Evolutionary conservation across 2,329 filamentous ascomycete genomes (phyloP), one percentile per base, ranked within the genome.

Genomic region (Curvularia sp.): DNA sequence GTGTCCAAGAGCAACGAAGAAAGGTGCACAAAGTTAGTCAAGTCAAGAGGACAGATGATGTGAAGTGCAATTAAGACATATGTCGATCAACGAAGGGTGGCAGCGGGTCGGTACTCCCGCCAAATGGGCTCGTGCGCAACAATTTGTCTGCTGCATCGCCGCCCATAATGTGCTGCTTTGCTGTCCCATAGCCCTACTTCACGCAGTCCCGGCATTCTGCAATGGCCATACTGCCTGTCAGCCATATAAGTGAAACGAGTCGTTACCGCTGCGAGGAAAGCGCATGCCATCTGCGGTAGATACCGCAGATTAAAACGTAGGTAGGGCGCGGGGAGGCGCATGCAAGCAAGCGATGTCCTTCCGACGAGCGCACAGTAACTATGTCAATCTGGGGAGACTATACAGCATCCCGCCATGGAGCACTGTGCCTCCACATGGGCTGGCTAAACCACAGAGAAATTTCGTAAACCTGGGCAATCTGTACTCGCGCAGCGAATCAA

Each of bases 11-110:
- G 1, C 19, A n/a, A 25, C 7, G 34, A 30, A 36, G 23, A 32
- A 45, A 13, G 18, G 43, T 12, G 51, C 3, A 32, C n/a, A 25
- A 23, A n/a, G 51, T 13, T 39, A 21, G 25, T 28, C 42, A 6
- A n/a, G 36, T 25, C 34, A 28, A 47, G 42, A 43, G 21, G 51
- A 57, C 46, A 58, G 36, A 45, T 57, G 60, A 56, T 42, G 51
- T 65, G 64, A 66, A 52, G 64, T 66, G 62, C 48, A 63, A 63
- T 65, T 63, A 66, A 65, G 64, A 66, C 45, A 36, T 19, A 27
- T 59, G 64, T 48, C 63, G 64, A 66, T 66, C 56, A 47, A 55
- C 61, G 52, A 53, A 55, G 50, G 53, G 60, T 54, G 53, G 48
- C 43, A 54, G 47, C 58, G 53, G 53, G 54, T 53, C 52, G 39